These are phyloP conservation scores for Penicillium glabrum DNA, from an alignment of 2,329 filamentous ascomycete genomes.

Conservation along the genomic window DNA sequence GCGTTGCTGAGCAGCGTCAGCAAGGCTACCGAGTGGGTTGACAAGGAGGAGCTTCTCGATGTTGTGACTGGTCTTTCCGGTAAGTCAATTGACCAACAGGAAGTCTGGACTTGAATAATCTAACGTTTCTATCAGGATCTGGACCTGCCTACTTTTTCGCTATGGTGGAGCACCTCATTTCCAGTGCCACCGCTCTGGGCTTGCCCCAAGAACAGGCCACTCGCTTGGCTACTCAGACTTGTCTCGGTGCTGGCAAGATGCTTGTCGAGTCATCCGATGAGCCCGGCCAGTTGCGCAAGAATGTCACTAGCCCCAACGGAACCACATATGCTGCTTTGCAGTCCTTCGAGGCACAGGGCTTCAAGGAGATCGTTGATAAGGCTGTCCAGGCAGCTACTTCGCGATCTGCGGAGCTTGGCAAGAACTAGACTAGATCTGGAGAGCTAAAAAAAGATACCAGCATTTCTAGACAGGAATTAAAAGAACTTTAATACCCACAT, in stretches of 20 bases:
- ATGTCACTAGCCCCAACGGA: constrained; percentile 37
- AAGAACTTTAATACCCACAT: background rate
- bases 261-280: constrained; percentile 30
- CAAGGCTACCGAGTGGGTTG: constrained; percentile 37
- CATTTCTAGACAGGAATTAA: background rate
- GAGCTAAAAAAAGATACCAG: background rate
- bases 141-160: constrained; percentile 39
- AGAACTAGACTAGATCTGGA: constrained; percentile 3
- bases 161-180: constrained; percentile 36
- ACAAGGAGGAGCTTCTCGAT: constrained; percentile 33
- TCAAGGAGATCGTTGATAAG: constrained; percentile 32
- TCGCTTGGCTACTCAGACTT: constrained; percentile 33
- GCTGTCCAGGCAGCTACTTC: constrained; percentile 33
- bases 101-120: background rate
- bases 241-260: constrained; percentile 38
- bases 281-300: constrained; percentile 34
- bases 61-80: constrained; percentile 39
- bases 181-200: constrained; percentile 33
- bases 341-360: constrained; percentile 30
- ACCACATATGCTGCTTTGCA: constrained; percentile 35
- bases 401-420: constrained; percentile 32
- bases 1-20: constrained; percentile 31
- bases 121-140: constrained; percentile 23
- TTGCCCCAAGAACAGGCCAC: constrained; percentile 35
- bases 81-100: constrained; percentile 14